Evolutionary conservation across 179 eudicot species (phyloP), one percentile per base, ranked within the genome.

Genomic region (Actinidia arguta): DNA sequence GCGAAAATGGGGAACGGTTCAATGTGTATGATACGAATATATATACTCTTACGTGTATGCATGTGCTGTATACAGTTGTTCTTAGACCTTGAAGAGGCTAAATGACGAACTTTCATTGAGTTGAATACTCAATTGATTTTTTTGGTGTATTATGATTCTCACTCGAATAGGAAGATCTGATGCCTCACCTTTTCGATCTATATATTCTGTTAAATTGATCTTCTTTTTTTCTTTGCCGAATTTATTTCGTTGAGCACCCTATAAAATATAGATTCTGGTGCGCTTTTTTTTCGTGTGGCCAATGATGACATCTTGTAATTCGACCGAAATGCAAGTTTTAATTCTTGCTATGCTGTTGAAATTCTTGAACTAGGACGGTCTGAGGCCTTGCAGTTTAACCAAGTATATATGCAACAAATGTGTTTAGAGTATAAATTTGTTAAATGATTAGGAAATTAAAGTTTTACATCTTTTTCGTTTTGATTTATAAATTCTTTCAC

Each of bases 131-230:
- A 0, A 14, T 76, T 27, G 66, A 48, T 24, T 25, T 18, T 52
- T 73, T 3, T 55, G 75, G 73, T n/a, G 83, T 74, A 66, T 83
- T 55, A 12, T 83, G 86, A 83, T 80, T 83, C 61, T 80, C 76
- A 74, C 86, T 83, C 80, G 86, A 73, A 83, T 83, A 83, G 86
- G 86, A 83, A 83, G 86, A 83, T 83, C 86, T 83, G 86, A 83
- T 83, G 86, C 86, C 70, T 79, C 75, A 51, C 13, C n/a, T 27
- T 18, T 8, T 55, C 10, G 17, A 24, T n/a, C 31, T 9, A 6
- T 4, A 4, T 1, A 0, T 0, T 1, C 0, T 1, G 5, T 31
- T 25, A 11, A 31, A 13, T 63, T 4, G 1, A 13, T 4, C 2
- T n/a, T n/a, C 8, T 14, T 22, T 13, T 42, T 0, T 2, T 0